Conservation (phyloP, 495 filamentous ascomycete genomes). For the Penicillium longicatenatum region DNA sequence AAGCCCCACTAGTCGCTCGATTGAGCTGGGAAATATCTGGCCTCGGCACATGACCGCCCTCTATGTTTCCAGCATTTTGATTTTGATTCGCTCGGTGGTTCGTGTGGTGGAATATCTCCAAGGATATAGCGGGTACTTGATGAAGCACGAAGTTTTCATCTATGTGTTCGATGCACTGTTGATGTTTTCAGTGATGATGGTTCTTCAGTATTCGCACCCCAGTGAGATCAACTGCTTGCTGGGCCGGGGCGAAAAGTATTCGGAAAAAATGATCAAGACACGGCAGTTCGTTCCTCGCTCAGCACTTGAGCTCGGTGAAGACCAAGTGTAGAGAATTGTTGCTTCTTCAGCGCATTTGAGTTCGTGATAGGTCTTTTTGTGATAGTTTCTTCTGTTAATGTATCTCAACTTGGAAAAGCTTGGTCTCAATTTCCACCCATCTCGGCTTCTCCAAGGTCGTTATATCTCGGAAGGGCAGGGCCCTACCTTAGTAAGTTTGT, state of each 20-base stretch:
- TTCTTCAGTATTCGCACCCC: conserved; percentile 46
- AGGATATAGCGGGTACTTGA: conserved; percentile 53
- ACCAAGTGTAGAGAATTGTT: neutral
- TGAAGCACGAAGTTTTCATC: conserved; percentile 58
- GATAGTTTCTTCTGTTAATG: neutral
- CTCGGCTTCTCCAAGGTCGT: neutral
- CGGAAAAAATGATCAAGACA: conserved; percentile 18
- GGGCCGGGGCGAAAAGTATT: conserved; percentile 19
- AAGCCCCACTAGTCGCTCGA: conserved; percentile 24
- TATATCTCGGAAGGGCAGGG: neutral
- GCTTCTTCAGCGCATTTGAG: neutral
- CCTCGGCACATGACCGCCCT: conserved; percentile 51
- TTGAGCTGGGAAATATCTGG: conserved; percentile 44
- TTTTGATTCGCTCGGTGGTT: conserved; percentile 63
- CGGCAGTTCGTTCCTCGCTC: conserved; percentile 17
- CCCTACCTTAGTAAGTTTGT: neutral
- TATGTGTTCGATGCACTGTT: conserved; percentile 64
- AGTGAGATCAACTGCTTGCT: conserved; percentile 31
- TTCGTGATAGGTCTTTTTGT: neutral
- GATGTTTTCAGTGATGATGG: conserved; percentile 56
- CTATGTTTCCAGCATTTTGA: conserved; percentile 54
- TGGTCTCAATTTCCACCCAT: neutral
- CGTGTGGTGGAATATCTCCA: conserved; percentile 63
- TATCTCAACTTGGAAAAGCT: neutral
- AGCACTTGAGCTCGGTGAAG: conserved; percentile 15